Evolutionary conservation across 2,329 filamentous ascomycete genomes (phyloP), one percentile per base, ranked within the genome.

Genomic region (Fusarium falciforme): DNA sequence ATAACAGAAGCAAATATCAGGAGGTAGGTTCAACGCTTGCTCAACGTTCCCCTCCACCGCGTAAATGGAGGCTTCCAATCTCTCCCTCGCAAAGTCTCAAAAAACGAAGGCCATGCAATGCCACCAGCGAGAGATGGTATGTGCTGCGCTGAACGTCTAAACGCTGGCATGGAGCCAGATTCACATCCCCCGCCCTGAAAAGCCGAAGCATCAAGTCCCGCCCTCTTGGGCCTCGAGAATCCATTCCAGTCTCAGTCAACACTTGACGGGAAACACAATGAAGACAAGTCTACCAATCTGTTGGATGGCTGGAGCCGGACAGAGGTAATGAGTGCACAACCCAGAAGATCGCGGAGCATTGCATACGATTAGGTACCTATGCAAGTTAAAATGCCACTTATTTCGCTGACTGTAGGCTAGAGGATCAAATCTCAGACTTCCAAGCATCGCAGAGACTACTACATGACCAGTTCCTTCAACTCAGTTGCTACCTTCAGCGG

Each of bases 151-250:
- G 20, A 54, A 68, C 38, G 60, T 55, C 36, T 38, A 47, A 42
- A 70, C 9, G 67, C 71, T 76, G 73, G 74, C 52, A 76, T 73
- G 74, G 59, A 66, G 63, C 54, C 61, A 64, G 68, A 63, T 65
- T 61, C 54, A 31, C 33, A 57, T 59, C 29, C 31, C 58, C 52
- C 47, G 35, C 40, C 61, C 40, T 33, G 16, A 63, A 35, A 49
- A 72, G 49, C 54, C 55, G 14, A 67, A 52, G 63, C 61, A 58
- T 22, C 42, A 54, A 35, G 62, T 63, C 55, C 68, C 65, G 52
- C 52, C 65, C 68, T 67, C 64, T 63, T 25, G 25, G 22, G 59
- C 61, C 40, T 65, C n/a, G 44, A 44, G 35, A 16, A 61, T 47
- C 22, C 74, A 76, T 76, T 76, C 74, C 74, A 75, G 60, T 33